Percentiles rank a stretch among this genome's conserved stretches.
These are phyloP conservation scores for Zygosaccharomyces gambellarensis DNA, from an alignment of 805 yeast genomes.

Conservation along the genomic window DNA sequence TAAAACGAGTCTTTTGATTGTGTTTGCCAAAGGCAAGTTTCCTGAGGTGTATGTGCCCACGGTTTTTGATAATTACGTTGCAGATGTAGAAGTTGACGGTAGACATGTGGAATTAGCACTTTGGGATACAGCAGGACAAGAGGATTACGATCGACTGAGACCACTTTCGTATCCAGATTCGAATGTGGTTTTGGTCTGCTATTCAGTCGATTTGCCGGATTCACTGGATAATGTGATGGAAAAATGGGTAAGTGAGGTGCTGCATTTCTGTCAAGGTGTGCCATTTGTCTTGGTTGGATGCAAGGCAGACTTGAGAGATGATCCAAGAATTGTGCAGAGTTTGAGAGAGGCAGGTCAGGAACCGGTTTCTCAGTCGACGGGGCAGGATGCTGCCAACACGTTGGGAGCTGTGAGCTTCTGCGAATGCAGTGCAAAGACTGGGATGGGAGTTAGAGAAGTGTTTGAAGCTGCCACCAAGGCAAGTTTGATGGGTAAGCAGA, in stretches of 20 bases:
- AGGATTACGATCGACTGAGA: slow-evolving; percentile 90
- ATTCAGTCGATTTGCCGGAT: slow-evolving; percentile 85
- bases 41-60: slow-evolving; percentile 95
- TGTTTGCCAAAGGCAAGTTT: slow-evolving; percentile 79
- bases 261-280: slow-evolving; percentile 89
- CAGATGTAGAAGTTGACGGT: slow-evolving; percentile 88
- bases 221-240: slow-evolving; percentile 89
- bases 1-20: slow-evolving; percentile 85
- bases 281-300: slow-evolving; percentile 91
- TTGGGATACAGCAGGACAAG: slow-evolving; percentile 99
- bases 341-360: slow-evolving; percentile 42
- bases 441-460: slow-evolving; percentile 89
- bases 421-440: slow-evolving; percentile 86
- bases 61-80: slow-evolving; percentile 94
- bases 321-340: slow-evolving; percentile 67
- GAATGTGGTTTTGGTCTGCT: slow-evolving; percentile 84
- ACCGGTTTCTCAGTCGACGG: slow-evolving; percentile 40
- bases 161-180: slow-evolving; percentile 90
- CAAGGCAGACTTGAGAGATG: slow-evolving; percentile 82
- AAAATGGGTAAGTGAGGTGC: slow-evolving; percentile 90
- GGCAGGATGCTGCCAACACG: slow-evolving; percentile 62
- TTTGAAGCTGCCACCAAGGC: slow-evolving; percentile 89
- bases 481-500: slow-evolving; percentile 50
- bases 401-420: slow-evolving; percentile 77
- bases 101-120: slow-evolving; percentile 87